These are phyloP conservation scores for Bidens hawaiensis DNA, from an alignment of 140 eudicot genomes.

Conservation along the genomic window DNA sequence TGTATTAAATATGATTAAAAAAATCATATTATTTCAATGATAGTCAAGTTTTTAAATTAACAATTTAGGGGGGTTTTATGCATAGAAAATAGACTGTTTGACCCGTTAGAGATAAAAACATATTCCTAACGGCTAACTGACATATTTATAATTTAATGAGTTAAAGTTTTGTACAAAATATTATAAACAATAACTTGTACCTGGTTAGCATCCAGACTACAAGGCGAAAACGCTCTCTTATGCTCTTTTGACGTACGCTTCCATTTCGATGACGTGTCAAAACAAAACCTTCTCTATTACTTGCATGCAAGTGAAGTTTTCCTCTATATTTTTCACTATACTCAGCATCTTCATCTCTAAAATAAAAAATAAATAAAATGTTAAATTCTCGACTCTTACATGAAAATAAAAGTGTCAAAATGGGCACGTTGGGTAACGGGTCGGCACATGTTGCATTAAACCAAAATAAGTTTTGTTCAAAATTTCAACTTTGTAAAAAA, in stretches of 20 bases:
- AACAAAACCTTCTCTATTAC: constrained; percentile 42
- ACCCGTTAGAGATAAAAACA: not conserved
- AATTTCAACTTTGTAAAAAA: not conserved
- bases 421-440: not conserved
- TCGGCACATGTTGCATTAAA: not conserved
- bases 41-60: not conserved
- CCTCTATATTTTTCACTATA: constrained; percentile 34
- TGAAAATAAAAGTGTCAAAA: not conserved
- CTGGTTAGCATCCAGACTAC: constrained; percentile 66
- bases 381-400: not conserved
- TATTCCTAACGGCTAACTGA: not conserved
- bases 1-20: not conserved
- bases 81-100: not conserved
- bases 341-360: constrained; percentile 48
- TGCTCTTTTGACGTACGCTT: constrained; percentile 64
- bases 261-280: constrained; percentile 54
- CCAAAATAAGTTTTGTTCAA: not conserved
- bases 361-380: not conserved
- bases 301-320: constrained; percentile 47
- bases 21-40: not conserved
- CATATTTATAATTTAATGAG: not conserved
- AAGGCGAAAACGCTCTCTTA: constrained; percentile 54
- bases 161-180: not conserved
- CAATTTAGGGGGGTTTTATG: not conserved
- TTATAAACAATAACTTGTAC: constrained; percentile 23